Conservation (phyloP, 1,139 yeast genomes). For the Debaryomyces subglobosus region DNA sequence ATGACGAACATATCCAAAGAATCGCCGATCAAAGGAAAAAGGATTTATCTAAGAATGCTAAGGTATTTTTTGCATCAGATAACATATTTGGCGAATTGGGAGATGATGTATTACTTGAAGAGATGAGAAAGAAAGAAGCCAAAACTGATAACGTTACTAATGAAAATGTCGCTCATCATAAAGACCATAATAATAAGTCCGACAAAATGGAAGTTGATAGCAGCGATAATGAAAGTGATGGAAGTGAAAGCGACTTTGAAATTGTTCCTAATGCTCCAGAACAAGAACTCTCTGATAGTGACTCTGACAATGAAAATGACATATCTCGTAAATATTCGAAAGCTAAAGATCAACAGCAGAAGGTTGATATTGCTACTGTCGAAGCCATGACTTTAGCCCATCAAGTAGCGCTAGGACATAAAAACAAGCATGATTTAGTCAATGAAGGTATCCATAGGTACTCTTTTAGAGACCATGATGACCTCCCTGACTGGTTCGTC, state of each 20-base stretch:
- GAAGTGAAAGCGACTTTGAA: conserved; percentile 44
- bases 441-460: conserved; percentile 93
- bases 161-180: not conserved
- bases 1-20: conserved; percentile 70
- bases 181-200: conserved; percentile 16
- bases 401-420: conserved; percentile 88
- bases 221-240: not conserved
- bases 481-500: conserved; percentile 92
- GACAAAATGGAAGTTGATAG: conserved; percentile 27
- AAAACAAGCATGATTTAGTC: conserved; percentile 76
- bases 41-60: conserved; percentile 71
- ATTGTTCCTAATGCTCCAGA: conserved; percentile 50
- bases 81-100: conserved; percentile 71
- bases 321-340: conserved; percentile 35
- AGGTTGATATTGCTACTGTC: conserved; percentile 84
- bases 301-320: conserved; percentile 47
- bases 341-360: conserved; percentile 55
- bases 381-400: conserved; percentile 99
- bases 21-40: conserved; percentile 58
- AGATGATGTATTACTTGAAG: conserved; percentile 44
- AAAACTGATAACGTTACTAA: conserved; percentile 3
- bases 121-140: conserved; percentile 22
- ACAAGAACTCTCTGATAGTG: conserved; percentile 45
- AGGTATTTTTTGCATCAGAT: conserved; percentile 72
- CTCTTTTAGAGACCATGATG: conserved; percentile 88